phyloP scores from a whole-genome alignment of 345 rosid species.

The Brassica carinata region DNA sequence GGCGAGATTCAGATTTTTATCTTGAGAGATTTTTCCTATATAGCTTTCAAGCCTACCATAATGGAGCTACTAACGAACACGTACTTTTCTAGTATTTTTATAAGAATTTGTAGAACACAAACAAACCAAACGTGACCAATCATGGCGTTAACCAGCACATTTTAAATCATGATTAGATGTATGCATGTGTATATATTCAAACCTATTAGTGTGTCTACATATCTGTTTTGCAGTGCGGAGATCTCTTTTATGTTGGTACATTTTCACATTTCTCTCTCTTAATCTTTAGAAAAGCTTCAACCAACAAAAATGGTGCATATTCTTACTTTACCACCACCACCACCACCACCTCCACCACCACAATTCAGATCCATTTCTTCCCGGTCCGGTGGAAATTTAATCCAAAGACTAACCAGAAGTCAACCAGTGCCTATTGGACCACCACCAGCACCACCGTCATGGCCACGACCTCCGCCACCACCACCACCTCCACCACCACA shows the following conservation, averaged over 20 bases:
- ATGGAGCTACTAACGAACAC: neutral
- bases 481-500: constrained; percentile 1
- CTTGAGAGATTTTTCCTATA: neutral
- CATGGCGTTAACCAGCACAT: constrained; percentile 3
- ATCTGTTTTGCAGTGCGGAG: neutral
- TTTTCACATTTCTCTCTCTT: constrained; percentile 11
- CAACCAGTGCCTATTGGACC: neutral
- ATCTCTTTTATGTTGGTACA: neutral
- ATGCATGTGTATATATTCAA: neutral
- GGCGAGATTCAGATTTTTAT: neutral
- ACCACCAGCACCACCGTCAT: neutral
- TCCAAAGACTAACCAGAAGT: constrained; percentile 5
- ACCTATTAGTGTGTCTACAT: neutral
- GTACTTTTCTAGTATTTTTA: neutral
- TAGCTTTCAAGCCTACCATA: neutral
- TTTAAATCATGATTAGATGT: constrained; percentile 1
- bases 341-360: constrained; percentile 8
- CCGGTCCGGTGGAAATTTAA: neutral
- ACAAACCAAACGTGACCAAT: constrained; percentile 27
- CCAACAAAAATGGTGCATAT: constrained; percentile 22
- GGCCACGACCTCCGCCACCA: constrained; percentile 8
- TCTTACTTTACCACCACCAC: neutral
- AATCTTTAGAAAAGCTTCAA: constrained; percentile 18
- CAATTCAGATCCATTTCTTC: neutral
- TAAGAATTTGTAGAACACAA: neutral